These are phyloP conservation scores for Aspergillus clavatus DNA, from an alignment of 2,329 filamentous ascomycete species.

Conservation along the genomic window DNA sequence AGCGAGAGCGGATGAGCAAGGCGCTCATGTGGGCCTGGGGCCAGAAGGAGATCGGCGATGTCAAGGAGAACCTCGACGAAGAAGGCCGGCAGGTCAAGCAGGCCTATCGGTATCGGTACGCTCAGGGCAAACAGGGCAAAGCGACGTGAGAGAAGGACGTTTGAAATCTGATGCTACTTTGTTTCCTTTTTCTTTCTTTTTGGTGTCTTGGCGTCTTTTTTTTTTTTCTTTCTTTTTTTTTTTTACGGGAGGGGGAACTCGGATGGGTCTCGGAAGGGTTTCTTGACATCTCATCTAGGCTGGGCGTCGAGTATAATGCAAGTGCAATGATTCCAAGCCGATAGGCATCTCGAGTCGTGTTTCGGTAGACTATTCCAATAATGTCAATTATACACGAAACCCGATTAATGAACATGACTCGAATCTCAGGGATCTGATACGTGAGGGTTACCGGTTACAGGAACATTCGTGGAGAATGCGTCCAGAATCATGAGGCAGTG, in stretches of 20 bases:
- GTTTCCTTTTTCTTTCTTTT: background rate
- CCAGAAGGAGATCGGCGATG: slow-evolving; percentile 36
- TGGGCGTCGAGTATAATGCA: background rate
- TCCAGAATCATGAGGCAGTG: no score
- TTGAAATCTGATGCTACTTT: background rate
- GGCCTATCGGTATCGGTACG: slow-evolving; percentile 39
- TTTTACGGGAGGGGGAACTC: no score
- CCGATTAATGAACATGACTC: no score
- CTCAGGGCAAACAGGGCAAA: no score
- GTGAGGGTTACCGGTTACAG: no score
- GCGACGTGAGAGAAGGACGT: background rate
- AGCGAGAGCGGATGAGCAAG: slow-evolving; percentile 38
- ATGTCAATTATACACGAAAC: background rate
- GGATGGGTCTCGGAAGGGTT: no score
- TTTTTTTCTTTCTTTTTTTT: no score
- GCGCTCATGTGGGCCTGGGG: slow-evolving; percentile 39
- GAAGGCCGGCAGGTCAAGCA: slow-evolving; percentile 20
- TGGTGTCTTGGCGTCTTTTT: background rate
- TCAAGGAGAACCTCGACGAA: slow-evolving; percentile 21
- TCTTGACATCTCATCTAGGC: no score
- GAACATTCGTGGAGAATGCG: no score
- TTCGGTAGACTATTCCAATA: background rate
- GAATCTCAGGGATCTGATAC: no score
- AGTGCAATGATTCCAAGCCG: background rate
- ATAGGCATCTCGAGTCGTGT: no score